A percentile compares a stretch with the other conserved stretches of the same genome.
phyloP scores from a whole-genome alignment of 192 early-diverging fungal species.

The Entophlyctis helioformis region DNA sequence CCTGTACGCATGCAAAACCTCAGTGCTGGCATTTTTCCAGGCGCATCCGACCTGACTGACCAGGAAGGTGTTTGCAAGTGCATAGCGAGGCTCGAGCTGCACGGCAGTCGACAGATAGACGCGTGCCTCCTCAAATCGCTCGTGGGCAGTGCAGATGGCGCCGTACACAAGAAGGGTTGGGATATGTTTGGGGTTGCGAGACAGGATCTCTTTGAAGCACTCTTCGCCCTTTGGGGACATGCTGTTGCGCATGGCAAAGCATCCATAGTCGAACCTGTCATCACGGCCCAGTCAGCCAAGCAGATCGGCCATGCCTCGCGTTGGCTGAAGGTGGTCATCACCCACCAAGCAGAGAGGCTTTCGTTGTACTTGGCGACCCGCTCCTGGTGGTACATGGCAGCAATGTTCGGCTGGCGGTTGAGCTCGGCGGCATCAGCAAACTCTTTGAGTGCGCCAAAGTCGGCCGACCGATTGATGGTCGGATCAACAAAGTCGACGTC shows the following conservation, averaged over 20 bases:
- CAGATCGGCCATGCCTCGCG: not conserved
- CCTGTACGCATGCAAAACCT: conserved; percentile 8
- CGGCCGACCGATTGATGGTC: conserved; percentile 19
- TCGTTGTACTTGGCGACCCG: conserved; percentile 44
- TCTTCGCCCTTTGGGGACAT: conserved; percentile 33
- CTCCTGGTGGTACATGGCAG: conserved; percentile 39
- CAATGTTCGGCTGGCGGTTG: conserved; percentile 18
- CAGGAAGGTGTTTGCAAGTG: conserved; percentile 26
- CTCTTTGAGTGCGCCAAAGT: conserved; percentile 27
- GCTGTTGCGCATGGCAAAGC: conserved; percentile 33
- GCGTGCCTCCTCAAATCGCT: conserved; percentile 39
- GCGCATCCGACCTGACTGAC: conserved; percentile 7
- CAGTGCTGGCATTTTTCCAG: not conserved
- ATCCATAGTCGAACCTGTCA: conserved; percentile 47
- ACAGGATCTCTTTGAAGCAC: conserved; percentile 40
- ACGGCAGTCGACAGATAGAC: conserved; percentile 34
- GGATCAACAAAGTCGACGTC: conserved; percentile 17
- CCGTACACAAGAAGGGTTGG: conserved; percentile 38
- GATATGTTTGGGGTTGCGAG: conserved; percentile 37
- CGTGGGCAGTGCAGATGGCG: conserved; percentile 24
- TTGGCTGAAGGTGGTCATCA: not conserved
- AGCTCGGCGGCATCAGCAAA: conserved; percentile 40
- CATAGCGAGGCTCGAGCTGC: conserved; percentile 34
- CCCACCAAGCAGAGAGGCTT: conserved; percentile 39
- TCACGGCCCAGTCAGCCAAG: not conserved